These are phyloP conservation scores for Aspergillus sclerotiicarbonarius DNA, from an alignment of 495 filamentous ascomycete genomes.

Conservation along the genomic window DNA sequence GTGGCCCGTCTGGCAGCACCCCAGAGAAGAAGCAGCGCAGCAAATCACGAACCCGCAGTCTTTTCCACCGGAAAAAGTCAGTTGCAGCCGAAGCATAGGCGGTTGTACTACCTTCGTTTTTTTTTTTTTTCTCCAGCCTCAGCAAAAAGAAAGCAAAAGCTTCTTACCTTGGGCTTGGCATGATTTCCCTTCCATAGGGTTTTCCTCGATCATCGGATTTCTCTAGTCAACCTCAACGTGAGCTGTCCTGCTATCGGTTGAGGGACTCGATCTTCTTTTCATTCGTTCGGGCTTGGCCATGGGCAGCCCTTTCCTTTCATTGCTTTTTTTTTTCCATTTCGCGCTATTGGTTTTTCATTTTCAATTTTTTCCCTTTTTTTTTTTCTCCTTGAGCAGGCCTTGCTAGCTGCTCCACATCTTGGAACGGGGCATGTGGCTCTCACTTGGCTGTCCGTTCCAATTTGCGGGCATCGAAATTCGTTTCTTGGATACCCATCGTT, in stretches of 20 bases:
- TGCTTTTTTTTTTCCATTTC: constrained; percentile 13
- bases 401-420: constrained; percentile 13
- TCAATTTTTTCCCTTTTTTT: constrained; percentile 7
- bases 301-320: constrained; percentile 3
- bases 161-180: background rate
- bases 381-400: constrained; percentile 18
- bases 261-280: background rate
- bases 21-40: constrained; percentile 60
- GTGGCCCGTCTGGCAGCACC: constrained; percentile 25
- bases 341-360: constrained; percentile 11
- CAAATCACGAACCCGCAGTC: constrained; percentile 63
- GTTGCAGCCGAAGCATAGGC: constrained; percentile 33
- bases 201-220: background rate
- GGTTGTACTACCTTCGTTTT: constrained; percentile 7
- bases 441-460: background rate
- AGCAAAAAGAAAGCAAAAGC: constrained; percentile 1
- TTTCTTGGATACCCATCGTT: constrained; percentile 27
- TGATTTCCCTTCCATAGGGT: background rate
- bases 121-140: constrained; percentile 4
- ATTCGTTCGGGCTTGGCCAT: background rate
- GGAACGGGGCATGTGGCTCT: background rate
- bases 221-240: background rate
- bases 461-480: constrained; percentile 22
- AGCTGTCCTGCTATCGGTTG: background rate
- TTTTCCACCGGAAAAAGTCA: constrained; percentile 65